Evolutionary conservation across 768 basidiomycete species (phyloP).

Genomic region (Rhizopogon vinicolor): DNA sequence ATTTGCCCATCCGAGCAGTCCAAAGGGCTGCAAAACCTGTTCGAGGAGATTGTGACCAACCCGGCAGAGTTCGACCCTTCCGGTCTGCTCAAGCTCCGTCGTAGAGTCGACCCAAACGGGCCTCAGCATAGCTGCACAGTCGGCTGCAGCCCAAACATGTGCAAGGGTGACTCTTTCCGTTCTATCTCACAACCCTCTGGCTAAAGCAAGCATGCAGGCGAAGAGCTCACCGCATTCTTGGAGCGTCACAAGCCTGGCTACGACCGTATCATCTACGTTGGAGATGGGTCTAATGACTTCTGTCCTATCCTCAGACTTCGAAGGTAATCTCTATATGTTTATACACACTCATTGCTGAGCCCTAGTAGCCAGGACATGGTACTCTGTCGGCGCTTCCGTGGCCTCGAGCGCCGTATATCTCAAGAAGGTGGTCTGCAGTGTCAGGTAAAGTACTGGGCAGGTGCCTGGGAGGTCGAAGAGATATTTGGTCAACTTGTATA

Average conservation of each 20-base stretch:
- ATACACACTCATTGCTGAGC: not conserved
- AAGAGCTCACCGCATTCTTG: conserved; percentile 85
- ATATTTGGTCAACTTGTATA: conserved; percentile 38
- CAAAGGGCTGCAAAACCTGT: conserved; percentile 67
- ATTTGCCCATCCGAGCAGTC: conserved; percentile 38
- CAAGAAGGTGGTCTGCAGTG: conserved; percentile 77
- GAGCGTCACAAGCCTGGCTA: conserved; percentile 52
- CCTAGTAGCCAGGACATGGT: conserved; percentile 72
- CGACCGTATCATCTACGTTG: conserved; percentile 84
- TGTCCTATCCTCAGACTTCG: conserved; percentile 84
- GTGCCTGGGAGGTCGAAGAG: conserved; percentile 97
- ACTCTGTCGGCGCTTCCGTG: conserved; percentile 74
- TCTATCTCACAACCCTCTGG: not conserved
- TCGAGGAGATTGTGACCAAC: conserved; percentile 88
- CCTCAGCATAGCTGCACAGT: conserved; percentile 81
- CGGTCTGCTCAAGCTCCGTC: conserved; percentile 68
- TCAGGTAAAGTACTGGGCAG: conserved; percentile 80
- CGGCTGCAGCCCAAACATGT: conserved; percentile 97
- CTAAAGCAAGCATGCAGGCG: conserved; percentile 46
- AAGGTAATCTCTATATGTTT: conserved; percentile 39
- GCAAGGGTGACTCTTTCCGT: conserved; percentile 60
- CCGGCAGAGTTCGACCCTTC: conserved; percentile 77
- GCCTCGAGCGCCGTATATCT: conserved; percentile 73
- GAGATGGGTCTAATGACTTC: conserved; percentile 94
- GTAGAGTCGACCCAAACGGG: conserved; percentile 70